These are phyloP conservation scores for Mrakia hoshinonis DNA, from an alignment of 768 basidiomycete genomes.

Conservation along the genomic window DNA sequence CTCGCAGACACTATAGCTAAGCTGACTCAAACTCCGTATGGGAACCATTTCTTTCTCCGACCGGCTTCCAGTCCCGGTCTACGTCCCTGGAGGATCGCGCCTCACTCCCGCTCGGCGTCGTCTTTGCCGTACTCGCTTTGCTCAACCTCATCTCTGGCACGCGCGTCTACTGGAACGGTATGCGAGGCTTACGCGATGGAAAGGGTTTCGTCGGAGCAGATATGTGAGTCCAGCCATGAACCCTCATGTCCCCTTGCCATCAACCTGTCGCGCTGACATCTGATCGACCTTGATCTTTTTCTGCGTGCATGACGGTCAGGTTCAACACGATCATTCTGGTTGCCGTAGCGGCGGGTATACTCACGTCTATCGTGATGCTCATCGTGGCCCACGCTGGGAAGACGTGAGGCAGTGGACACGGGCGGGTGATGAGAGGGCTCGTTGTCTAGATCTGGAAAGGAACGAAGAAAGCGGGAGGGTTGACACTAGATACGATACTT, in stretches of 20 bases:
- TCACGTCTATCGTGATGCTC: background rate
- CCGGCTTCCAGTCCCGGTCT: background rate
- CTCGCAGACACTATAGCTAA: too few species aligned
- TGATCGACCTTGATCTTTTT: background rate
- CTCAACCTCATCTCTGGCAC: background rate
- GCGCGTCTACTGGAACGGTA: conserved; percentile 6
- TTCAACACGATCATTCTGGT: background rate
- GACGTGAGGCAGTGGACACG: background rate
- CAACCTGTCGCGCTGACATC: background rate
- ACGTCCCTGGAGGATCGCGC: background rate
- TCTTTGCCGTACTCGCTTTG: conserved; percentile 9
- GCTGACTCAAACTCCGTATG: too few species aligned
- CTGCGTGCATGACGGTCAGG: background rate
- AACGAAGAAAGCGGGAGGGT: background rate
- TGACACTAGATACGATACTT: too few species aligned
- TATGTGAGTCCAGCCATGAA: background rate
- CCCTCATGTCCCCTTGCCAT: background rate
- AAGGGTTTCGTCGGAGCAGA: conserved; percentile 11
- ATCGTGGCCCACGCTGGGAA: background rate
- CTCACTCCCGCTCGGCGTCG: conserved; percentile 8
- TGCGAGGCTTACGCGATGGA: conserved; percentile 6
- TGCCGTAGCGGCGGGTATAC: background rate
- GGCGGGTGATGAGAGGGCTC: background rate
- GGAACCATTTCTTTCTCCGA: too few species aligned
- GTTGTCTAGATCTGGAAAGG: too few species aligned